Conservation (phyloP, 768 basidiomycete genomes). For the Ramaria rubella region DNA sequence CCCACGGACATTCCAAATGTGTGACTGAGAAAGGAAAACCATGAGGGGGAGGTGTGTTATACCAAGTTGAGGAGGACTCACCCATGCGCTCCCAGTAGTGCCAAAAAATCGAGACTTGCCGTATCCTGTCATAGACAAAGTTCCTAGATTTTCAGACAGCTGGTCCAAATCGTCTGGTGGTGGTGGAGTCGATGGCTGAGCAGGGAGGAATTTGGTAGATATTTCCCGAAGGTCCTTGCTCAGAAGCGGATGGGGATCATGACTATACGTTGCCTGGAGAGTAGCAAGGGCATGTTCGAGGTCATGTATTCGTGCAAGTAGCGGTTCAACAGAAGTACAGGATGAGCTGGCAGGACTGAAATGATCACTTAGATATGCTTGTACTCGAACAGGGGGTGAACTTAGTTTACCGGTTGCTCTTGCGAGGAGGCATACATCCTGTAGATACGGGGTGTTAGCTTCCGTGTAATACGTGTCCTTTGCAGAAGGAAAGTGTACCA, state of each 20-base stretch:
- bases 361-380: neutral
- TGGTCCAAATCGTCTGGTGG: neutral
- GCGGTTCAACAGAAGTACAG: neutral
- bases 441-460: neutral
- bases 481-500: neutral
- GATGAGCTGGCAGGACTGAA: neutral
- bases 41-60: neutral
- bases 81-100: neutral
- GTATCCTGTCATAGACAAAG: slow-evolving; percentile 9
- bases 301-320: neutral
- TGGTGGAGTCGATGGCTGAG: neutral
- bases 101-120: slow-evolving; percentile 9
- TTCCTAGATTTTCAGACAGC: slow-evolving; percentile 8
- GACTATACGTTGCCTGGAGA: neutral
- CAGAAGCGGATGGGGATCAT: neutral
- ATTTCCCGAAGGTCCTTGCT: neutral
- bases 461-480: neutral
- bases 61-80: neutral
- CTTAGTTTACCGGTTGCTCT: neutral
- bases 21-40: neutral
- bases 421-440: neutral
- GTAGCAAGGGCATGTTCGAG: slow-evolving; percentile 2
- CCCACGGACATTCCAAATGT: neutral
- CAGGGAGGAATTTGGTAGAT: neutral
- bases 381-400: neutral